These are phyloP conservation scores for Raddia guianensis DNA, from an alignment of 176 grass and related monocot genomes.

Conservation along the genomic window DNA sequence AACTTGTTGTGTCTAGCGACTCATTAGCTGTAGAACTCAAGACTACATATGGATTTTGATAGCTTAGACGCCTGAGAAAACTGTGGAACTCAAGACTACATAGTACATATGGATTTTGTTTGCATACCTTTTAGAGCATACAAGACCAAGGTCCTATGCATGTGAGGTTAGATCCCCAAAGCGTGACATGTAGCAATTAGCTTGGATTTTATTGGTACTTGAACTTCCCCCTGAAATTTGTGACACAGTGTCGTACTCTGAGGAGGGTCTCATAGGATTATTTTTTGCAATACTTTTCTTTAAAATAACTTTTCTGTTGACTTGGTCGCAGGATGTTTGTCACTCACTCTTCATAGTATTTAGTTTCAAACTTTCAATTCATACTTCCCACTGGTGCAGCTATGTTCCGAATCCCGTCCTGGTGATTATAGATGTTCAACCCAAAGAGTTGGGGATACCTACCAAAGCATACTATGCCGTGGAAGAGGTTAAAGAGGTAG, in stretches of 20 bases:
- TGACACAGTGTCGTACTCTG: no score
- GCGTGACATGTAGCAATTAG: no score
- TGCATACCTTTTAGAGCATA: not conserved
- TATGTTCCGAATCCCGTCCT: slow-evolving; percentile 93
- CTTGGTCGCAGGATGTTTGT: not conserved
- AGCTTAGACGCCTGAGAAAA: not conserved
- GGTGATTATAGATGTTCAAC: slow-evolving; percentile 99
- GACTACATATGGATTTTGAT: not conserved
- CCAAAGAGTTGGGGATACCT: slow-evolving; percentile 95
- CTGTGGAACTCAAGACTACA: not conserved
- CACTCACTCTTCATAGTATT: not conserved
- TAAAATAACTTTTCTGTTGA: not conserved
- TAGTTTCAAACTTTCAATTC: not conserved
- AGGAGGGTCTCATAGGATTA: no score
- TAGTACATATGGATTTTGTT: not conserved
- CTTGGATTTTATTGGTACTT: no score
- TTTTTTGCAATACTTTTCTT: not conserved
- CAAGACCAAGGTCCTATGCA: no score
- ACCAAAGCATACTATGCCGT: slow-evolving; percentile 93
- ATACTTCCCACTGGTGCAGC: slow-evolving; percentile 39
- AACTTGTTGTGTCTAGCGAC: not conserved
- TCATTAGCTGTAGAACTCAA: not conserved
- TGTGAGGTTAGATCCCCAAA: no score
- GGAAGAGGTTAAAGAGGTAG: slow-evolving; percentile 95
- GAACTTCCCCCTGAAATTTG: no score